Evolutionary conservation across 2,329 filamentous ascomycete genomes (phyloP), one percentile per base, ranked within the genome.

Genomic region (Cercospora sp.): DNA sequence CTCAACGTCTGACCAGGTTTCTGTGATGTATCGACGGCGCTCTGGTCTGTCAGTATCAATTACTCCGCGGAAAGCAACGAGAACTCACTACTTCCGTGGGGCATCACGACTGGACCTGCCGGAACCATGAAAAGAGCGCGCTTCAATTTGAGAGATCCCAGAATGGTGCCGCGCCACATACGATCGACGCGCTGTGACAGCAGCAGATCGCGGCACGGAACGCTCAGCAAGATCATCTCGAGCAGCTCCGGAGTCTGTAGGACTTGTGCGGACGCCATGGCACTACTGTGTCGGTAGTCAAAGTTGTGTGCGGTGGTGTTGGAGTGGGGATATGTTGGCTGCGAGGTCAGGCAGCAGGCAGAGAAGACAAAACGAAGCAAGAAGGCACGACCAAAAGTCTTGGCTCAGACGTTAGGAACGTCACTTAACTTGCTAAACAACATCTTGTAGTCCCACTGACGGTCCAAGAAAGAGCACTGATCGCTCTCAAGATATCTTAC

Each of bases 181-280:
- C 62, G 62, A 18, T 36, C 48, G 5, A 64, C 62, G 18, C 62
- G 62, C 48, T 64, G 62, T 16, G 62, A 28, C 30, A 64, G 51
- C 13, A 64, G 16, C 5, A 64, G 30, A 18, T 59, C 62, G 45
- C 30, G 48, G 3, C 48, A 39, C 23, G 62, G 51, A 2, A 64
- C 2, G 28, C 18, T 26, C 2, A 59, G 26, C 57, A 66, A 16
- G 26, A 66, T 66, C 10, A 55, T 31, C 64, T 66, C 64, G 16
- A 66, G 57, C 3, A 66, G 65, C 33, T 67, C 60, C 2, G 48
- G 28, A 1, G 65, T 60, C 8, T 61, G 30, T n/a, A 60, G 26
- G 33, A 65, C 63, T 31, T 36, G 20, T 1, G 31, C 18, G 12
- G 9, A 9, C 18, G 59, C 59, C 59, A 45, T 61, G 59, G 16